Evolutionary conservation across 257 asterid genomes (phyloP), one percentile per base, ranked within the genome.

Genomic region (Salvia splendens): DNA sequence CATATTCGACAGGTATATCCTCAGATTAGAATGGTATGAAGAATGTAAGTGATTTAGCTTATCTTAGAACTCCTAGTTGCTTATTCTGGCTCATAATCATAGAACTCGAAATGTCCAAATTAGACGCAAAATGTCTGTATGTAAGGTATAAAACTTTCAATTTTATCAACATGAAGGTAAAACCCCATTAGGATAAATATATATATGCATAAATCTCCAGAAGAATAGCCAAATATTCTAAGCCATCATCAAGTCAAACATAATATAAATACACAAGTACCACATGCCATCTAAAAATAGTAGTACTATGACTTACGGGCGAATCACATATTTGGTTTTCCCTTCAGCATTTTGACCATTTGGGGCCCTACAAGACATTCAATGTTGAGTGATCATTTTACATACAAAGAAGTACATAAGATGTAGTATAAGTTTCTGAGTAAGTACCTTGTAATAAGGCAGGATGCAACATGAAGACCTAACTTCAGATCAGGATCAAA

Each of bases 401-500:
- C 20, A 70, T 53, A 63, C 35, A 59, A 41, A 72, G 53, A 63
- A 67, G 33, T 61, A 20, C 4, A 53, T 6, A 17, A n/a, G 52
- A 61, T 53, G 52, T 20, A 62, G 52, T 20, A 62, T 65, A 43
- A 76, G 66, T 55, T 57, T 69, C 53, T 16, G 20, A 52, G 50
- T 50, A 74, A 60, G 59, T 79, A 92, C 98, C 98, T 86, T 1
- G 96, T 92, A 64, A 92, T 69, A 60, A 93, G 47, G 84, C 96
- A 93, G 60, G 98, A 93, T 59, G 98, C 97, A 75, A 90, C 87
- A 86, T 88, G 84, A 75, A 93, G 97, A 59, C 98, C 98, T 36
- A 88, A 82, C 86, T 86, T 93, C 42, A 38, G 61, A 69, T 79
- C 73, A 46, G 98, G 94, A 73, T 93, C 97, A 82, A 89, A 89